phyloP scores from a whole-genome alignment of 768 basidiomycete species.

The Phlebiopsis gigantea region DNA sequence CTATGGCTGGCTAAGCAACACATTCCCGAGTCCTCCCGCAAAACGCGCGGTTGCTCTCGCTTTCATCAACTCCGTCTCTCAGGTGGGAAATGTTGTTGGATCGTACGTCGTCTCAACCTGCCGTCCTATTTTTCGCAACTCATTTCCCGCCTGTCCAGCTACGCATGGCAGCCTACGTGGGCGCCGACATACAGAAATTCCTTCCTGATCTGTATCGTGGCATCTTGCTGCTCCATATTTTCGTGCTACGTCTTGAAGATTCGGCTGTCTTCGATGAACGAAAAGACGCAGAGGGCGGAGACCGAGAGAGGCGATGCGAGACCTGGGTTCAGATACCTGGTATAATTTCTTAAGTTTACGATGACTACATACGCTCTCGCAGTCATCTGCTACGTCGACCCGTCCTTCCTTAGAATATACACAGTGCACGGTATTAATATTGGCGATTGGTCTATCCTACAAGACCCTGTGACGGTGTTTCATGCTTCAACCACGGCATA shows the following conservation, averaged over 20 bases:
- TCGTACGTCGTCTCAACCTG: constrained; percentile 29
- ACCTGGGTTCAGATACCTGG: constrained; percentile 45
- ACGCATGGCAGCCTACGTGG: constrained; percentile 65
- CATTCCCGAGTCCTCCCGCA: constrained; percentile 70
- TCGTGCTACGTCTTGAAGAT: constrained; percentile 27
- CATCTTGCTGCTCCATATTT: constrained; percentile 24
- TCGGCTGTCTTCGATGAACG: constrained; percentile 21
- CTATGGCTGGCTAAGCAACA: constrained; percentile 46
- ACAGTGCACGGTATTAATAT: too few relatives aligned
- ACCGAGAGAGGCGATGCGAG: constrained; percentile 34
- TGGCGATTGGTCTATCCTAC: too few relatives aligned
- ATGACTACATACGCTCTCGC: too few relatives aligned
- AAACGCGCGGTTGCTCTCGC: constrained; percentile 67
- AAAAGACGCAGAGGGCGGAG: constrained; percentile 31
- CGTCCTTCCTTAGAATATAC: too few relatives aligned
- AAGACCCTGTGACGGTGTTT: too few relatives aligned
- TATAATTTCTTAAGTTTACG: too few relatives aligned
- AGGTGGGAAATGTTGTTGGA: constrained; percentile 78
- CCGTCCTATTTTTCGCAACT: not conserved
- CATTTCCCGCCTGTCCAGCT: constrained; percentile 30
- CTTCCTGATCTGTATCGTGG: constrained; percentile 39
- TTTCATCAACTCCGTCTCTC: constrained; percentile 72
- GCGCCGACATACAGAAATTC: constrained; percentile 65
- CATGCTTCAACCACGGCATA: too few relatives aligned
- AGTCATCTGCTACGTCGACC: too few relatives aligned